Evolutionary conservation across 257 asterid genomes (phyloP), one percentile per base, ranked within the genome.

Genomic region (Orobanche coerulescens): DNA sequence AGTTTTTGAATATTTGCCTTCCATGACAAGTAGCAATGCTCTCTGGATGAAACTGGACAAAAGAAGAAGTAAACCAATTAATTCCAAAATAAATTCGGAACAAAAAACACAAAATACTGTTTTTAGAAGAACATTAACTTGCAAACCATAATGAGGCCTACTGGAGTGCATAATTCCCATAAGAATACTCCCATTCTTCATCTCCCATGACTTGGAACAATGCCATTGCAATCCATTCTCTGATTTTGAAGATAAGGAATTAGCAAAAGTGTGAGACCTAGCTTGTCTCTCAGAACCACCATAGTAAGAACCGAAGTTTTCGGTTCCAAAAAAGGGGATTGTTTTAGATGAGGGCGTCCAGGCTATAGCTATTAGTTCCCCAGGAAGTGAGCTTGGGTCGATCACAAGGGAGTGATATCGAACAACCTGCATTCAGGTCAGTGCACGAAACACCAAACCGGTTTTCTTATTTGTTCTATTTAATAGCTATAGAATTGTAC

Each of bases 161-260:
- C 76, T 80, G 30, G 81, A 74, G 74, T 93, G 99, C 97, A 86
- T 89, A 74, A 93, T 74, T 53, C 97, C 99, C 99, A 93, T 89
- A 22, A 93, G 89, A 75, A 93, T 77, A 50, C 70, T 80, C 65
- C 77, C 74, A 42, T 46, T 34, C 59, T 64, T 75, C 67, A 72
- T 60, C 50, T 69, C 85, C 62, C 51, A 61, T 59, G 79, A 59
- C 65, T 69, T 64, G 39, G 78, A 66, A 44, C 71, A 64, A 67
- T 74, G 67, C 74, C 72, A 73, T 6, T 34, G 53, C 49, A 42
- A 58, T 62, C 75, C 85, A 46, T 60, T 62, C 39, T 57, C 67
- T 15, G 73, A 61, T 65, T 62, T 75, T 12, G 73, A 58, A 12
- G 77, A 63, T 14, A 68, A 22, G 34, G 79, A 69, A 46, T 75